Evolutionary conservation across 2,329 filamentous ascomycete species (phyloP).

Genomic region (Fusarium papillatum): DNA sequence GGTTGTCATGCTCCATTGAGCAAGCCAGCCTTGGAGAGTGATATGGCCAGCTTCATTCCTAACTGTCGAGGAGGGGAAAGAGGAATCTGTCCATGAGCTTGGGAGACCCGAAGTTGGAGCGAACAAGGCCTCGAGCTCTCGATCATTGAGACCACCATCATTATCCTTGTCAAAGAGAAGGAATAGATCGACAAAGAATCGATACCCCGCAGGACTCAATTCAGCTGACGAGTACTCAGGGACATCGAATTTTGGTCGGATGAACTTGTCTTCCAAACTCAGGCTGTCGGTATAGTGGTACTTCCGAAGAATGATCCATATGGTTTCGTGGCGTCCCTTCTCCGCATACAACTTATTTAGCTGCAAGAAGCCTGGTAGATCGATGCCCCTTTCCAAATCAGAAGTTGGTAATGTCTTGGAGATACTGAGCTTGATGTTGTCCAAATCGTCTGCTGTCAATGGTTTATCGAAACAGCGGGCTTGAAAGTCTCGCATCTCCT

Average conservation of each 20-base stretch:
- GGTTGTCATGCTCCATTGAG: conserved; percentile 99
- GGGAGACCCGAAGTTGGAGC: conserved; percentile 93
- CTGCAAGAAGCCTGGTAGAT: conserved; percentile 86
- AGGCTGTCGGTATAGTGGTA: conserved; percentile 98
- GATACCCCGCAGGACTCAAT: conserved; percentile 92
- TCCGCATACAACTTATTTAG: conserved; percentile 97
- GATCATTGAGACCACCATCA: conserved; percentile 90
- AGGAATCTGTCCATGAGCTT: conserved; percentile 86
- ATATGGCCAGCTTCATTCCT: conserved; percentile 96
- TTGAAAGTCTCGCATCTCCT: conserved; percentile 93
- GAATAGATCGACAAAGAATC: conserved; percentile 98
- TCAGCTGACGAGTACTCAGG: conserved; percentile 94
- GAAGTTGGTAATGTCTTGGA: conserved; percentile 75
- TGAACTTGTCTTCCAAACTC: conserved; percentile 89
- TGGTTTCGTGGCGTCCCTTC: conserved; percentile 97
- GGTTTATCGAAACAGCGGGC: conserved; percentile 92
- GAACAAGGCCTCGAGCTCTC: conserved; percentile 89
- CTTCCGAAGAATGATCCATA: conserved; percentile 96
- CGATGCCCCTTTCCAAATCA: conserved; percentile 79
- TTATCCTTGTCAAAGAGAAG: conserved; percentile 97
- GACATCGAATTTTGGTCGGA: conserved; percentile 95
- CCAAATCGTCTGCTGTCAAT: conserved; percentile 83
- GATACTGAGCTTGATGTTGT: conserved; percentile 92
- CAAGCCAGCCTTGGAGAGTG: conserved; percentile 96
- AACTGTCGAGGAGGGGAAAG: conserved; percentile 93